Evolutionary conservation across 495 filamentous ascomycete genomes (phyloP).

Genomic region (Niebla homalea): DNA sequence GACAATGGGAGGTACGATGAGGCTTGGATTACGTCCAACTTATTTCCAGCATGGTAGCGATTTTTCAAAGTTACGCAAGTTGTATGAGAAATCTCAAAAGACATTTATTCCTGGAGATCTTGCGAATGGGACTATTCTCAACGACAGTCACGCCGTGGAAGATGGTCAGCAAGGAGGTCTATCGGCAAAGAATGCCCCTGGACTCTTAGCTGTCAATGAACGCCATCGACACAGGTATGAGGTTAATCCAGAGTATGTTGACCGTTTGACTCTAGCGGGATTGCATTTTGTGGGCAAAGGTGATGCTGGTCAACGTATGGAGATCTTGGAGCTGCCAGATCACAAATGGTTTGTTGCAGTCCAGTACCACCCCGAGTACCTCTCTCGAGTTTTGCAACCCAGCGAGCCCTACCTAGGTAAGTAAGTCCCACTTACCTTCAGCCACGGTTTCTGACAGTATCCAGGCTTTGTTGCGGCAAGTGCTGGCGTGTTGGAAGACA

Average conservation of each 20-base stretch:
- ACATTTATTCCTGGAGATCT: neutral
- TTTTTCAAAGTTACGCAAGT: conserved; percentile 61
- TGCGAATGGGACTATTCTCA: neutral
- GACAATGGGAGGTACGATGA: conserved; percentile 83
- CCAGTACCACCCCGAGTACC: conserved; percentile 81
- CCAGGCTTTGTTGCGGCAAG: conserved; percentile 69
- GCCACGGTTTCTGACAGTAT: neutral
- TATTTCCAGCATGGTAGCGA: conserved; percentile 66
- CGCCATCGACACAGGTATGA: conserved; percentile 37
- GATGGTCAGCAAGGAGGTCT: neutral
- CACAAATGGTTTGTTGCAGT: conserved; percentile 89
- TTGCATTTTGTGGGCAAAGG: conserved; percentile 57
- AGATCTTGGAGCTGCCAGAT: conserved; percentile 76
- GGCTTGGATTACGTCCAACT: conserved; percentile 63
- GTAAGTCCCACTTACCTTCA: neutral
- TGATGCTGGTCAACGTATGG: conserved; percentile 72
- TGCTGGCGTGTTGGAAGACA: conserved; percentile 45
- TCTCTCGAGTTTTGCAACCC: conserved; percentile 57
- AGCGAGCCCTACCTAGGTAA: conserved; percentile 55
- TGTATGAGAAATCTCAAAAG: conserved; percentile 39
- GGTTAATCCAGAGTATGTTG: conserved; percentile 31
- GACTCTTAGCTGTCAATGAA: conserved; percentile 31
- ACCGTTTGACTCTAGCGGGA: conserved; percentile 23
- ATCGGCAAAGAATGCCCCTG: conserved; percentile 1
- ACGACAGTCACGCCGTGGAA: neutral